Evolutionary conservation across 768 basidiomycete species (phyloP), one percentile per base, ranked within the genome.

Genomic region (Tricholoma furcatifolium): DNA sequence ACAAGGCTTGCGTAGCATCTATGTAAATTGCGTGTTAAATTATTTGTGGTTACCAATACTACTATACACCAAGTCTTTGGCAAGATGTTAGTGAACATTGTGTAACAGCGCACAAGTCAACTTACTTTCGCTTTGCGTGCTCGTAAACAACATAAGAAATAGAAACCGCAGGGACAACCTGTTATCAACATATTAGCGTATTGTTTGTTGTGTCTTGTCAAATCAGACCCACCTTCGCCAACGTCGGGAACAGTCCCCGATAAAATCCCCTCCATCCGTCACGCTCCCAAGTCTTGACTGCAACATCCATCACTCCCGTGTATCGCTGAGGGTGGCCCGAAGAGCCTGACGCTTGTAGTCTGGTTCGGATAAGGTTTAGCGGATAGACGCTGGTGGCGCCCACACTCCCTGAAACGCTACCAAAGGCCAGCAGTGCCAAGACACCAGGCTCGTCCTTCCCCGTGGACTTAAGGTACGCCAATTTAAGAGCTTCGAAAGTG

Each of bases 251-350:
- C 58, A 98, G 72, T 20, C 96, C 96, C 21, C 89, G 85, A 70
- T 98, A 98, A 69, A 98, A 91, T 1, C 95, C 95, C 61, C 88
- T 79, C 90, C 92, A 95, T 0, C 96, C 94, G 60, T 96, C 95
- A 20, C 81, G 80, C 51, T 79, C 77, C 69, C 88, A 87, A 21
- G 94, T 97, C 67, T 86, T 88, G 39, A 74, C 66, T 20, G 81
- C 79, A 10, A 97, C 96, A 67, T 98, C 96, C 70, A 79, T 70
- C 47, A 93, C 85, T n/a, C 95, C 93, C 2, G 80, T 82, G 67
- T 99, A 99, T 8, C 76, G 79, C 61, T 96, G 87, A 4, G 95
- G 96, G 65, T 98, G 97, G 0, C 96, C 95, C 0, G 92, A 83
- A 0, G 94, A 97, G 1, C 97, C 97, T 3, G 94, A 95, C 2